Evolutionary conservation across 768 basidiomycete species (phyloP), one percentile per base, ranked within the genome.

Genomic region (Tricholoma sp.): DNA sequence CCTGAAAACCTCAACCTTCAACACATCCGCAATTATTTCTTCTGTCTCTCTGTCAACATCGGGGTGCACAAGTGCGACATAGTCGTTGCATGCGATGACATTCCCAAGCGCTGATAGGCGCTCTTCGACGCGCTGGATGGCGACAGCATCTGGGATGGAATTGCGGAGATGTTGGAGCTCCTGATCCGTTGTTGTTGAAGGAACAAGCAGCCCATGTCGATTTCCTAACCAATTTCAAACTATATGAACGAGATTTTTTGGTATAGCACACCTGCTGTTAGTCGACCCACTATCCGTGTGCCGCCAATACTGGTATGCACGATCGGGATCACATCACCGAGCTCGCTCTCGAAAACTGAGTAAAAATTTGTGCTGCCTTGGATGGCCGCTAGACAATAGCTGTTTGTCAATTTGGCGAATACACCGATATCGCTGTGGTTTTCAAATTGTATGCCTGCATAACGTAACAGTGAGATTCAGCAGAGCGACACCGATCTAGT

Each of bases 21-120:
- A 83, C 18, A 97, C 93, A 71, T 99, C 97, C 27, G 97, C 97
- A 73, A 99, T 98, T 76, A 99, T 98, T 74, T 99, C 97, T 69
- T 99, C 97, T 21, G 97, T 99, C 74, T 98, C 97, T 60, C 97
- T 85, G 75, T 98, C 97, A 59, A 98, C 76, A 63, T 99, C 97
- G 7, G 97, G 97, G 71, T 99, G 97, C 22, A 98, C 97, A 64
- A 99, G 88, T 7, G 97, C 97, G 63, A 99, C 96, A 67, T 98
- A 91, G 76, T 99, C 97, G 73, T 98, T 99, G 76, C 92, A 95
- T 11, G 93, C 94, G 71, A 99, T 95, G 60, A 99, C 96, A 70
- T 99, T 99, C 21, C 97, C 97, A 24, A 99, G 86, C 0, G 97
- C 97, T 18, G 93, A 96, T 60, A 99, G 79, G 27, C 97, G 89